Conservation (phyloP, 164 flowering plant genomes). For the Pachysandra terminalis region DNA sequence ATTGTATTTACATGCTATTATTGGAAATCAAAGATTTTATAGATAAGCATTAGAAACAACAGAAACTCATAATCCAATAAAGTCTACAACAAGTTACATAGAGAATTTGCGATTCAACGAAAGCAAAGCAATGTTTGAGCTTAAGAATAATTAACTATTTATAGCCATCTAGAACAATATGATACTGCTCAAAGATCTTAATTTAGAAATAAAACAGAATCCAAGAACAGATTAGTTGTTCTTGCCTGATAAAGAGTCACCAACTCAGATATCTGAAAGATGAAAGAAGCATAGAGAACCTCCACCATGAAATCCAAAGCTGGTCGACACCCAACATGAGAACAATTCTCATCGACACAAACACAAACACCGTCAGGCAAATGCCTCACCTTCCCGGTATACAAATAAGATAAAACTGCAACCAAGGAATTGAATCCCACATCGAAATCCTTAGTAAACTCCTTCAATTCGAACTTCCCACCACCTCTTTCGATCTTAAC, state of each 20-base stretch:
- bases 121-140: neutral
- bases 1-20: too few species aligned
- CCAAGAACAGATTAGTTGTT: neutral
- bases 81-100: neutral
- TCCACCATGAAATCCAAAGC: slow-evolving; percentile 60
- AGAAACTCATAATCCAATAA: neutral
- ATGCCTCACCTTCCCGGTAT: slow-evolving; percentile 53
- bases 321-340: slow-evolving; percentile 64
- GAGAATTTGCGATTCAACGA: neutral
- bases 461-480: slow-evolving; percentile 48
- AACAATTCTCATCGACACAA: slow-evolving; percentile 72
- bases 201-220: neutral
- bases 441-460: slow-evolving; percentile 47
- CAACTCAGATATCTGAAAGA: slow-evolving; percentile 60
- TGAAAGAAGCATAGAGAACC: slow-evolving; percentile 59
- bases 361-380: slow-evolving; percentile 43
- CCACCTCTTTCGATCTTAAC: slow-evolving; percentile 22
- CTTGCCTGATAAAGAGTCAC: slow-evolving; percentile 66
- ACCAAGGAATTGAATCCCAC: slow-evolving; percentile 54
- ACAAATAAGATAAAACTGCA: slow-evolving; percentile 62
- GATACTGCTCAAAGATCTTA: neutral
- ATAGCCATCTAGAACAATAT: neutral
- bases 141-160: neutral
- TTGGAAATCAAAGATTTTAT: neutral
- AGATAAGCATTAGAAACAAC: too few species aligned